These are phyloP conservation scores for Ophiostoma fasciatum DNA, from an alignment of 2,329 filamentous ascomycete species.

Conservation along the genomic window DNA sequence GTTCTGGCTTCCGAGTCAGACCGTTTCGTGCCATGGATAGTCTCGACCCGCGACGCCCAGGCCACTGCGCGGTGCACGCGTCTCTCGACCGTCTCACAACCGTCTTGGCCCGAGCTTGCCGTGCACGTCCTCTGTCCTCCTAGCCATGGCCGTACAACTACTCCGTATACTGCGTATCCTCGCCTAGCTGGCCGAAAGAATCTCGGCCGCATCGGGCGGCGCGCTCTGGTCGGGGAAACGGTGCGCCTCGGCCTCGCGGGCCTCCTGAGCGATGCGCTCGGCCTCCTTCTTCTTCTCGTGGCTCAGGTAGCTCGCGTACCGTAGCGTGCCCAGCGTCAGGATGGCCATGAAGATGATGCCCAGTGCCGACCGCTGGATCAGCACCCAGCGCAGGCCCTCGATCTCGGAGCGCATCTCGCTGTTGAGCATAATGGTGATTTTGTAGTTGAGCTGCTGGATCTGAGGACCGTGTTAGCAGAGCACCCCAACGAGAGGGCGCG, in stretches of 20 bases:
- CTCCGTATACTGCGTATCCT: too few relatives aligned
- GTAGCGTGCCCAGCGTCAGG: slow-evolving; percentile 41
- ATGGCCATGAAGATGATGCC: slow-evolving; percentile 54
- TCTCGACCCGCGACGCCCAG: too few relatives aligned
- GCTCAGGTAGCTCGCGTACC: slow-evolving; percentile 42
- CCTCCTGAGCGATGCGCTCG: slow-evolving; percentile 20
- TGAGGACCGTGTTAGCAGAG: slow-evolving; percentile 19
- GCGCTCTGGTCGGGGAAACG: slow-evolving; percentile 27
- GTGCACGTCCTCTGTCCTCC: too few relatives aligned
- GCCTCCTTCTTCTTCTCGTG: slow-evolving; percentile 34
- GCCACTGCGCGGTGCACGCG: too few relatives aligned
- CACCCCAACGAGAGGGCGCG: not conserved
- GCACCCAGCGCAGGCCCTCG: slow-evolving; percentile 78
- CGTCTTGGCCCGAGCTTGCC: too few relatives aligned
- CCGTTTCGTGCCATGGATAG: too few relatives aligned
- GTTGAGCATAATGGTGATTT: slow-evolving; percentile 80
- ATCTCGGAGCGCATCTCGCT: slow-evolving; percentile 87
- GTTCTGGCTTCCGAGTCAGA: too few relatives aligned
- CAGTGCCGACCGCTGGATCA: slow-evolving; percentile 47
- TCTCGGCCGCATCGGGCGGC: slow-evolving; percentile 39
- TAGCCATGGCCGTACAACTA: too few relatives aligned
- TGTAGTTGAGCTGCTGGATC: slow-evolving; percentile 92
- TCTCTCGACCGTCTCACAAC: too few relatives aligned
- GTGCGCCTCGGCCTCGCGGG: slow-evolving; percentile 27
- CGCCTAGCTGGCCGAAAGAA: slow-evolving; percentile 41